Conservation (phyloP, 176 grass and related monocot genomes). For the Otatea glauca region DNA sequence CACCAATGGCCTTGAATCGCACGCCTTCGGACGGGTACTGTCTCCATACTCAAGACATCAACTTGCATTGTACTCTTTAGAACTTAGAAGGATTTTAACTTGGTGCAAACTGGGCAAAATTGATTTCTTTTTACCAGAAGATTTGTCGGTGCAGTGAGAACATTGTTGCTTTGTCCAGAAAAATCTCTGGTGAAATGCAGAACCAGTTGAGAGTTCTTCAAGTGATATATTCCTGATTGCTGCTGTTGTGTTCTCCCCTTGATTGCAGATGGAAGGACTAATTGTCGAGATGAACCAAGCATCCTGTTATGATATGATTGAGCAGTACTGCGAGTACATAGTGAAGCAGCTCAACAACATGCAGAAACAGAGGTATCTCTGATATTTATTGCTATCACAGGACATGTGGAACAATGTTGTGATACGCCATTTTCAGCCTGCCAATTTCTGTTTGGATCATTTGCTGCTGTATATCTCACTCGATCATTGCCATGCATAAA, state of each 20-base stretch:
- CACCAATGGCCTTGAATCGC: conserved; percentile 57
- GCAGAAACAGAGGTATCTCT: conserved; percentile 76
- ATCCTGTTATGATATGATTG: conserved; percentile 85
- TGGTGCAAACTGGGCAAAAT: neutral
- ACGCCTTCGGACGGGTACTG: conserved; percentile 81
- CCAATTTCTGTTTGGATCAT: neutral
- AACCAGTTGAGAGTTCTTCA: neutral
- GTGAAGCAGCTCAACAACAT: conserved; percentile 73
- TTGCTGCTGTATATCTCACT: conserved; percentile 12
- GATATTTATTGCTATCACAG: conserved; percentile 7
- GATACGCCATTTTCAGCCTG: conserved; percentile 4
- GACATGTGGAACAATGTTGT: neutral
- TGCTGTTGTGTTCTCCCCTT: neutral
- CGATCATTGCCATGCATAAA: neutral
- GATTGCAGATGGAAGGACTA: conserved; percentile 67
- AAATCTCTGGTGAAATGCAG: neutral
- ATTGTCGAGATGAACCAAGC: conserved; percentile 77
- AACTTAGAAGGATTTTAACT: neutral
- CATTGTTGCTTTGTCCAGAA: neutral
- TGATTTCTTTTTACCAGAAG: neutral
- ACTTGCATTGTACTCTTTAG: neutral
- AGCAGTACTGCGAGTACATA: conserved; percentile 71
- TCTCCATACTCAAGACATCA: neutral
- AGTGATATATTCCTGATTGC: neutral
- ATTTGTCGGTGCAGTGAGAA: neutral